phyloP scores from a whole-genome alignment of 495 filamentous ascomycete genomes.

The Pseudevernia furfuracea region DNA sequence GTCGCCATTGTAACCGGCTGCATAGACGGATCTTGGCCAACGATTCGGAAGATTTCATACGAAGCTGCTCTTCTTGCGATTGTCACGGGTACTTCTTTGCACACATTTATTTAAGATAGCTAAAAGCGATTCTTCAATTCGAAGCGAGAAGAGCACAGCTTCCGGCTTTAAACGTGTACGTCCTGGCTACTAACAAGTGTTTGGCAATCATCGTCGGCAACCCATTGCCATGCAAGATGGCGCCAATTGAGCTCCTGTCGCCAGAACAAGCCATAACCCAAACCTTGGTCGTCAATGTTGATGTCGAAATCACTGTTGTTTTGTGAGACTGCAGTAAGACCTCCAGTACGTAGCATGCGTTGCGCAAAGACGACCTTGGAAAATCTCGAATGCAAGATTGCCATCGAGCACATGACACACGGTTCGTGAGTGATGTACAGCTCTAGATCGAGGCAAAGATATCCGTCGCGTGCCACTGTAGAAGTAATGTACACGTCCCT shows the following conservation, averaged over 20 bases:
- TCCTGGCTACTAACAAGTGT: neutral
- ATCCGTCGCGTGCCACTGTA: constrained; percentile 52
- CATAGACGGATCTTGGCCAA: neutral
- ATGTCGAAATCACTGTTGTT: constrained; percentile 21
- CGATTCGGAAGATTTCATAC: neutral
- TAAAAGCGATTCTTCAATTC: neutral
- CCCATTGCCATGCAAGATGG: constrained; percentile 76
- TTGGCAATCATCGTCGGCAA: constrained; percentile 28
- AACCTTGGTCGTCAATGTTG: constrained; percentile 32
- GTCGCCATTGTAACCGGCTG: neutral
- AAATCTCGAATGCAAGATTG: constrained; percentile 84
- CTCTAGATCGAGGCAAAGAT: constrained; percentile 85
- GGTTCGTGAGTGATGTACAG: constrained; percentile 91
- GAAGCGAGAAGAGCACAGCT: neutral
- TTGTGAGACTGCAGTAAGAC: constrained; percentile 39
- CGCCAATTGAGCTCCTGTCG: constrained; percentile 92
- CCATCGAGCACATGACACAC: constrained; percentile 95
- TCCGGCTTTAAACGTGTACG: constrained; percentile 5
- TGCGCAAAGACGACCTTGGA: constrained; percentile 68
- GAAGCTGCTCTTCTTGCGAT: neutral
- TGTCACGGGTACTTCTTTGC: neutral
- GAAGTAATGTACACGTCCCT: constrained; percentile 27
- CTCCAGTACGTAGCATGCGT: constrained; percentile 52
- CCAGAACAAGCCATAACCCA: constrained; percentile 83
- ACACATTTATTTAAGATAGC: neutral